Base-by-base conservation (phyloP, 2,329 filamentous ascomycete species). In the Akanthomyces dipterigenus region DNA sequence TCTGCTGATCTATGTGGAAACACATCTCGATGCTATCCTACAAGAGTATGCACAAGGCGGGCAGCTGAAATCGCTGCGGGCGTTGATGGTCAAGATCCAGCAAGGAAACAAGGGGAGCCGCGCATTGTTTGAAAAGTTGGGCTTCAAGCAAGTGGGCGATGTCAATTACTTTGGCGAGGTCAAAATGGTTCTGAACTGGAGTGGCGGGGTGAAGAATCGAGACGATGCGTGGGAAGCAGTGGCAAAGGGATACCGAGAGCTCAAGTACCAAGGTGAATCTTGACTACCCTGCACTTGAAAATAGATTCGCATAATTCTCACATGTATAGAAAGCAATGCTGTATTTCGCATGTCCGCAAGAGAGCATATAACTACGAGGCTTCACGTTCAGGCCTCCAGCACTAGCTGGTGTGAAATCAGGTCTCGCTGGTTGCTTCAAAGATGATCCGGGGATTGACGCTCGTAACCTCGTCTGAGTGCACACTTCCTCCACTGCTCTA, bases 1-100 rank as follows among this genome's bases (percentile, higher is more conserved):
- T 0, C 88, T 98, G 61, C 69, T 97, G 55, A 73, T 78, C 50
- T 98, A 92, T 69, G 78, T 96, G 6, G 66, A 78, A 5, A 70
- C 70, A 1, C 78, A 89, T 58, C 71, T 83, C 26, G 66, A 68
- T 0, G 72, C 66, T 0, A 84, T 96, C 8, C 63, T 91, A 58
- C 66, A 46, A 2, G 78, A 81, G 69, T 78, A 80, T 55, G 63
- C 68, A 20, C 63, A 66, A 53, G 46, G 48, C 31, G 20, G 24
- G 5, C 3, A 9, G 50, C 22, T 24, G 20, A 57, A 53, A 2
- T 60, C 64, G 64, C 67, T 85, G n/a, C 81, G 76, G 62, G 73
- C 79, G 0, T 64, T 88, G 22, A 83, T 85, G 69, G 81, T 77
- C 2, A 86, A 85, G 69, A 87, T 84, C 66, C 80, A 87, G 64